Percentiles rank a stretch among this genome's conserved stretches.
These are phyloP conservation scores for Cyberlindnera misumaiensis DNA, from an alignment of 805 yeast species.

Conservation along the genomic window DNA sequence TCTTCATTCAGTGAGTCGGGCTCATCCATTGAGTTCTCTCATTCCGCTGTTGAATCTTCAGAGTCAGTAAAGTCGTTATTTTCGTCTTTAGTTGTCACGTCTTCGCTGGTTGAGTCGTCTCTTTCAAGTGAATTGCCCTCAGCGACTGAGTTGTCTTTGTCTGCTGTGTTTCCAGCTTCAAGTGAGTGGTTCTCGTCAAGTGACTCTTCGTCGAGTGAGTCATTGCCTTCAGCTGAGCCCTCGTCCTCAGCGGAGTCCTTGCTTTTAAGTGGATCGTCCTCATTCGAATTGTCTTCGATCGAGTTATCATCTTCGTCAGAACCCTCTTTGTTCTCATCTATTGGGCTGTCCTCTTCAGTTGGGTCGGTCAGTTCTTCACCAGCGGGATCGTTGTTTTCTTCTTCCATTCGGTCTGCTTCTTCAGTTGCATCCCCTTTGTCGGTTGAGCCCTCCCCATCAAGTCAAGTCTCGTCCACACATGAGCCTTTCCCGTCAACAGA, in stretches of 20 bases:
- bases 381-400: too few species aligned
- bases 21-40: neutral
- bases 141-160: neutral
- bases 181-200: too few species aligned
- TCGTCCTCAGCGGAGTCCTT: neutral
- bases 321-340: too few species aligned
- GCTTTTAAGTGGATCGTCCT: neutral
- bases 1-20: neutral
- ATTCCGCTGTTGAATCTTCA: neutral
- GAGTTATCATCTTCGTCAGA: too few species aligned
- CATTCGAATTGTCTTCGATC: too few species aligned
- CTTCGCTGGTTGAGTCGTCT: neutral
- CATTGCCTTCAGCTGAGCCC: slow-evolving; percentile 1
- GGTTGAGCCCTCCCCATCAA: too few species aligned
- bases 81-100: neutral
- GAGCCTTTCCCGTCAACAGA: too few species aligned
- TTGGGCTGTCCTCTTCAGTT: neutral
- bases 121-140: neutral
- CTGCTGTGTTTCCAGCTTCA: neutral
- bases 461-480: too few species aligned
- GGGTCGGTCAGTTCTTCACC: too few species aligned
- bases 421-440: too few species aligned
- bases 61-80: too few species aligned
- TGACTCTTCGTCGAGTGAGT: too few species aligned
- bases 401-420: neutral